Evolutionary conservation across 805 yeast species (phyloP).

Genomic region (Wickerhamiella siamensis): DNA sequence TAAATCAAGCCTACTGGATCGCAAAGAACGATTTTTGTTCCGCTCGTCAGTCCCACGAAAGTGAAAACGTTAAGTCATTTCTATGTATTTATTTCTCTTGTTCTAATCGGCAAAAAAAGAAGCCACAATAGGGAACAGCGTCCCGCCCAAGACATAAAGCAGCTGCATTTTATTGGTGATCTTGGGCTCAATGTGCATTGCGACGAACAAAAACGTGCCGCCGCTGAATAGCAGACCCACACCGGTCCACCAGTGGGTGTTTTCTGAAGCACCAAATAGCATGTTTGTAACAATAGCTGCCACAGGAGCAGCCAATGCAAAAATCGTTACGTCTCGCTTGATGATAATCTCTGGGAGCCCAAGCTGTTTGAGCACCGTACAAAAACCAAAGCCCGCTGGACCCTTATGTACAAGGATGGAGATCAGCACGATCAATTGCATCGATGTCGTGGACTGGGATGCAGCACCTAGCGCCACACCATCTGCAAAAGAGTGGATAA

Average conservation of each 20-base stretch:
- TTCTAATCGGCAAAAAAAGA: slow-evolving; percentile 11
- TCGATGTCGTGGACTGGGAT: slow-evolving; percentile 26
- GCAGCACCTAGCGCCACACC: slow-evolving; percentile 62
- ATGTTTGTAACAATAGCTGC: slow-evolving; percentile 41
- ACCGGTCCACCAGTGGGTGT: slow-evolving; percentile 31
- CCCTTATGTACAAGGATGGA: slow-evolving; percentile 58
- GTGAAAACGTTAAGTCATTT: not conserved
- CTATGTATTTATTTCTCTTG: not conserved
- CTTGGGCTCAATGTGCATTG: slow-evolving; percentile 38
- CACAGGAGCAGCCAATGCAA: slow-evolving; percentile 48
- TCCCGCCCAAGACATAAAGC: slow-evolving; percentile 9
- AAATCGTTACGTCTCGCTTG: slow-evolving; percentile 34
- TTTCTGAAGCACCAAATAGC: slow-evolving; percentile 16
- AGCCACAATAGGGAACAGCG: slow-evolving; percentile 13
- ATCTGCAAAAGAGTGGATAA: slow-evolving; percentile 56
- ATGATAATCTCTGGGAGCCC: slow-evolving; percentile 24
- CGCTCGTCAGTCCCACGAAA: slow-evolving; percentile 15
- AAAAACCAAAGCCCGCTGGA: slow-evolving; percentile 59
- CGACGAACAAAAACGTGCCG: slow-evolving; percentile 61
- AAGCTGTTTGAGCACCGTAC: slow-evolving; percentile 35
- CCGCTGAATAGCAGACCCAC: slow-evolving; percentile 44
- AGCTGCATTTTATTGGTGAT: not conserved
- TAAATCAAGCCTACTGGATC: slow-evolving; percentile 7
- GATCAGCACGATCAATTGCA: slow-evolving; percentile 35
- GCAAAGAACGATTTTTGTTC: slow-evolving; percentile 19